Evolutionary conservation across 345 rosid genomes (phyloP).

Genomic region (thale cress (Arabidopsis thaliana)): TAIR10.1 NC_003070.9:3143501-3144000

Average conservation of each 20-base stretch:
- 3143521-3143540: conserved; percentile 62
- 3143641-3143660: conserved; percentile 40
- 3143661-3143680: conserved; percentile 39
- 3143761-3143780: conserved; percentile 42
- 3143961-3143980: conserved; percentile 35
- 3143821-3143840: conserved; percentile 36
- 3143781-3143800: conserved; percentile 38
- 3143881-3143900: conserved; percentile 40
- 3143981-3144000: conserved; percentile 37
- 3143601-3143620: conserved; percentile 23
- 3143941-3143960: conserved; percentile 36
- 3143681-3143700: conserved; percentile 41
- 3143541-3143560: conserved; percentile 55
- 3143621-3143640: conserved; percentile 26
- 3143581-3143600: conserved; percentile 11
- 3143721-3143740: conserved; percentile 36
- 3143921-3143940: conserved; percentile 35
- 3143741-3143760: conserved; percentile 46
- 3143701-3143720: conserved; percentile 41
- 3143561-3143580: conserved; percentile 44
- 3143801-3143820: conserved; percentile 43
- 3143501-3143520: conserved; percentile 61
- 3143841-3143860: conserved; percentile 38
- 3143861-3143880: conserved; percentile 37
- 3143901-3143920: conserved; percentile 34